Conservation (phyloP, 345 rosid species). For the Citrus hindsii region DNA sequence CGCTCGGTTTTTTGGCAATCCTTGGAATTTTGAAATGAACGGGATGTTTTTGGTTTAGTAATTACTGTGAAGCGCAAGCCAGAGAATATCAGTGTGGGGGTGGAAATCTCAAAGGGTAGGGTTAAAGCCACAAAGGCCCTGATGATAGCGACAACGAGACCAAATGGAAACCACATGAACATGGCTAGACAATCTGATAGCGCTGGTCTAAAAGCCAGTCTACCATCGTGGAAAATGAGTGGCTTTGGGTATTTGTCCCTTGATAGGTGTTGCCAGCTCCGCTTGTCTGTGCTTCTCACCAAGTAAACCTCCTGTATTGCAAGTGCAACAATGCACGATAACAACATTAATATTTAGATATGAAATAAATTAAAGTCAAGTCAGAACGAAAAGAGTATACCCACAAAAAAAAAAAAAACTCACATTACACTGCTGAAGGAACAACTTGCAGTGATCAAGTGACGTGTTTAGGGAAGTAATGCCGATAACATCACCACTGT, state of each 20-base stretch:
- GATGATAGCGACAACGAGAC: slow-evolving; percentile 30
- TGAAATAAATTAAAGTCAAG: no score
- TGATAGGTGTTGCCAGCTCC: slow-evolving; percentile 49
- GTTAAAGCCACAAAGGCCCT: slow-evolving; percentile 34
- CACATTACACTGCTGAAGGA: slow-evolving; percentile 47
- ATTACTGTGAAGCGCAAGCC: slow-evolving; percentile 35
- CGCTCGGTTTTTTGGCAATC: slow-evolving; percentile 18
- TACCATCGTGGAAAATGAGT: slow-evolving; percentile 78
- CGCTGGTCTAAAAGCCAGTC: slow-evolving; percentile 65
- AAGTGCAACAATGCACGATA: neutral
- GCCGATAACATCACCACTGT: slow-evolving; percentile 38
- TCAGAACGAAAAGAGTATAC: neutral
- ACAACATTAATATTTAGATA: neutral
- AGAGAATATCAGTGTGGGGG: slow-evolving; percentile 30
- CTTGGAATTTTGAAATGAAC: neutral
- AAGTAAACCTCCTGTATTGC: slow-evolving; percentile 49
- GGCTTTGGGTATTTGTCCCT: slow-evolving; percentile 50
- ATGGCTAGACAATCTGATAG: slow-evolving; percentile 41
- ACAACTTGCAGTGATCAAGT: slow-evolving; percentile 33
- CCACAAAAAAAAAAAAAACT: neutral
- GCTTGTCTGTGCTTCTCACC: slow-evolving; percentile 54
- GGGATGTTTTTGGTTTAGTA: slow-evolving; percentile 7
- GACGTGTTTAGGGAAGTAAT: slow-evolving; percentile 38
- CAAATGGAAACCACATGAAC: slow-evolving; percentile 74
- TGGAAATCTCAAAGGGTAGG: slow-evolving; percentile 45